Evolutionary conservation across 2,329 filamentous ascomycete genomes (phyloP), one percentile per base, ranked within the genome.

Genomic region (Plenodomus lindquistii): DNA sequence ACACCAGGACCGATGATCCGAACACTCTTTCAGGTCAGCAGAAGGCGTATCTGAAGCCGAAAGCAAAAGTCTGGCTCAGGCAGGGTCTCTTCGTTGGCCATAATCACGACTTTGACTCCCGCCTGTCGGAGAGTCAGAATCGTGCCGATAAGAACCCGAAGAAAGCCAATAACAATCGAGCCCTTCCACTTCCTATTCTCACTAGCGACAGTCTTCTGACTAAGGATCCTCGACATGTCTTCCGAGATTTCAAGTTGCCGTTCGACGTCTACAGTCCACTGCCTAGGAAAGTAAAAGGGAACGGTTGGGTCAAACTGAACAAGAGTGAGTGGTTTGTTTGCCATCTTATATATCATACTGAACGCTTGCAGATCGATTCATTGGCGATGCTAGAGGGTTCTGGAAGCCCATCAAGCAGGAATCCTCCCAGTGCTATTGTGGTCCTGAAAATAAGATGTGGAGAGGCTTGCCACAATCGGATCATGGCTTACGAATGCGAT

Each of bases 401-500:
- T 96, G 91, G 90, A 89, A 89, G 70, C 91, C 90, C 65, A 87
- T 87, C 31, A 84, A 87, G 50, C 83, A 87, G 60, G 85, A 91
- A 61, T 83, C 89, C 52, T 90, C 87, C 50, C 83, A 85, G 48
- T 89, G 86, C 50, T 67, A 66, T 44, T 73, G 71, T 39, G 57
- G 58, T 20, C 57, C 64, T 6, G 88, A 92, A 44, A 85, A 87
- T 44, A 91, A n/a, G 91, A 29, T 97, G 94, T 65, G 89, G 85
- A 55, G 91, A 97, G 55, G 82, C 88, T 62, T 99, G 94, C 73
- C 89, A 96, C 67, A 99, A 99, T 71, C 82, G 91, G 54, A 91
- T 91, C 71, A 97, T 97, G 91, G 85, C 96, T 46, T 97, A 97
- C 71, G 94, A 99, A 75, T 99, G 94, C 70, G 91, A 97, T 70